These are phyloP conservation scores for Haematococcus lacustris DNA, from an alignment of 139 green algal genomes.

Conservation along the genomic window DNA sequence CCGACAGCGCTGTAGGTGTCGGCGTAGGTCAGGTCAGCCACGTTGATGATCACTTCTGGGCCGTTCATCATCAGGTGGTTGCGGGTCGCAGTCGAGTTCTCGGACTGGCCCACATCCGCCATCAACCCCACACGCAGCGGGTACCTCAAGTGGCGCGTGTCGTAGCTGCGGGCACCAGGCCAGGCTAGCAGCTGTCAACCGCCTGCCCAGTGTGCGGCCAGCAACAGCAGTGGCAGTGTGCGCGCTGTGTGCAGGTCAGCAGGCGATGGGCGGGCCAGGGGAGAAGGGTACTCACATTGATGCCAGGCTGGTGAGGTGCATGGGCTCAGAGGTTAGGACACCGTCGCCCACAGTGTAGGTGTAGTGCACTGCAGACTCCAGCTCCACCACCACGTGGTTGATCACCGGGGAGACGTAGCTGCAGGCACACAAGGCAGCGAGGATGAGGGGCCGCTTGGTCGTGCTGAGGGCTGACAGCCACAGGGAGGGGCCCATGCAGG, in stretches of 20 bases:
- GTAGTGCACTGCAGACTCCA: background rate
- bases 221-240: too few relatives aligned
- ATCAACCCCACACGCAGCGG: background rate
- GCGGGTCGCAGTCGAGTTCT: constrained; percentile 20
- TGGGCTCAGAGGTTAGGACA: too few relatives aligned
- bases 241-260: too few relatives aligned
- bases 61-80: constrained; percentile 18
- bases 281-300: too few relatives aligned
- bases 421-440: background rate
- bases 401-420: constrained; percentile 25
- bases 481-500: too few relatives aligned
- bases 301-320: too few relatives aligned
- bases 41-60: constrained; percentile 8
- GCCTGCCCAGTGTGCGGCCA: too few relatives aligned
- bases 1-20: constrained; percentile 18
- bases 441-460: too few relatives aligned
- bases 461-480: too few relatives aligned
- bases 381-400: constrained; percentile 20
- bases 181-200: too few relatives aligned
- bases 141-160: background rate
- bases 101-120: background rate
- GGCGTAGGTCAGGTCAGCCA: constrained; percentile 8
- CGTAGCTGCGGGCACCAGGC: too few relatives aligned
- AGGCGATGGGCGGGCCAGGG: too few relatives aligned
- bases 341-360: background rate